phyloP scores from a whole-genome alignment of 495 filamentous ascomycete genomes.

The Trichoderma virens region DNA sequence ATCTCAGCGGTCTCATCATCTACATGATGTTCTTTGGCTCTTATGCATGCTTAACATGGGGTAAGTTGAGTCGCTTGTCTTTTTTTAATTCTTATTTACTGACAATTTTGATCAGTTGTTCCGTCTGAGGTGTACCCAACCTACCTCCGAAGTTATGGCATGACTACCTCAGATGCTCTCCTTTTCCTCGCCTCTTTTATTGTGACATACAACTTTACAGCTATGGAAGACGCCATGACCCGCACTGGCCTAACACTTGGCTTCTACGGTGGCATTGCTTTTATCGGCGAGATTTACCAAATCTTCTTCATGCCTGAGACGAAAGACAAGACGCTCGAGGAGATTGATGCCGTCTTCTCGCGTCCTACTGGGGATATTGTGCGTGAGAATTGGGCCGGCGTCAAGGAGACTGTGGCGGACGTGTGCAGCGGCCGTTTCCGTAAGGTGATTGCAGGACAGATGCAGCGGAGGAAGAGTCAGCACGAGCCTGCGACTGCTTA shows the following conservation, averaged over 20 bases:
- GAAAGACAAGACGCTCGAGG: conserved; percentile 67
- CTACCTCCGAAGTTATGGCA: conserved; percentile 57
- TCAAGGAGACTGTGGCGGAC: conserved; percentile 8
- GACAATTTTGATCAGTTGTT: conserved; percentile 38
- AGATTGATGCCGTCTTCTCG: conserved; percentile 47
- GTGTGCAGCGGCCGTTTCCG: neutral
- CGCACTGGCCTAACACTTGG: conserved; percentile 51
- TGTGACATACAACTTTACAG: conserved; percentile 57
- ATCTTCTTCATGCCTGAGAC: conserved; percentile 61
- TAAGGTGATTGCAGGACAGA: conserved; percentile 1
- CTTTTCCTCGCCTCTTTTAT: conserved; percentile 59
- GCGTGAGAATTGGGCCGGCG: conserved; percentile 41
- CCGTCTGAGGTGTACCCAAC: conserved; percentile 71
- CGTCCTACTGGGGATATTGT: conserved; percentile 41
- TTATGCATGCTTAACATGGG: conserved; percentile 57
- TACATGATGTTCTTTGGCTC: conserved; percentile 60
- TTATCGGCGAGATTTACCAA: conserved; percentile 58
- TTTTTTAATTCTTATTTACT: neutral
- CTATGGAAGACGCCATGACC: conserved; percentile 41
- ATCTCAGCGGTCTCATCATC: conserved; percentile 57
- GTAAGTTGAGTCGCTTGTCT: neutral
- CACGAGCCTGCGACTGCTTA: neutral
- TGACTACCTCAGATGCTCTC: conserved; percentile 56
- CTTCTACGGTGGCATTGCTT: conserved; percentile 62
- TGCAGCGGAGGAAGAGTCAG: neutral